A percentile compares a stretch with the other conserved stretches of the same genome.
Conservation (phyloP, 345 rosid genomes). For the Hibiscus mutabilis region DNA sequence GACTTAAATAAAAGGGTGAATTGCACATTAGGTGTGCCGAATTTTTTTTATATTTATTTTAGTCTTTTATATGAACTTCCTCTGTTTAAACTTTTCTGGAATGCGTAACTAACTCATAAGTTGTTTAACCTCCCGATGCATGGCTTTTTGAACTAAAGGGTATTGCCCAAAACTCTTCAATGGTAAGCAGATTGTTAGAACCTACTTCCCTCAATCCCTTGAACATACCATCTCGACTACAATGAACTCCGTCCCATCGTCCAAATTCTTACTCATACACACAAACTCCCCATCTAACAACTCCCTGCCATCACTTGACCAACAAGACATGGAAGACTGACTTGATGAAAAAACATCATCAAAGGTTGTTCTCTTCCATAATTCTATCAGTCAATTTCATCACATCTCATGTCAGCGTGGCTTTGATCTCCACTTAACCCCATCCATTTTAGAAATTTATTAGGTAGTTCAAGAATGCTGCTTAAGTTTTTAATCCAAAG, state of each 20-base stretch:
- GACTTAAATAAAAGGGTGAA: too few relatives aligned
- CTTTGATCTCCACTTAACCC: not conserved
- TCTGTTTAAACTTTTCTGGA: too few relatives aligned
- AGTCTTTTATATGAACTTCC: too few relatives aligned
- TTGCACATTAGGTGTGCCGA: too few relatives aligned
- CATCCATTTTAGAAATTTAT: not conserved
- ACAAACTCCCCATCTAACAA: not conserved
- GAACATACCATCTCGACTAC: not conserved
- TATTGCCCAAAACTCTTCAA: not conserved
- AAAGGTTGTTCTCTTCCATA: not conserved
- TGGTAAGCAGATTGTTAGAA: not conserved
- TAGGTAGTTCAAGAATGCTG: not conserved
- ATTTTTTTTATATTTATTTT: too few relatives aligned
- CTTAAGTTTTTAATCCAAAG: not conserved
- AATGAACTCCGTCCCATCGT: slow-evolving; percentile 1
- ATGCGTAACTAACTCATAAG: too few relatives aligned
- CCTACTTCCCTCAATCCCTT: not conserved
- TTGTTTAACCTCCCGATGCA: not conserved
- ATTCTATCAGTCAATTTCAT: slow-evolving; percentile 2
- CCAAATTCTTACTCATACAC: not conserved
- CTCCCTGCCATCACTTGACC: not conserved
- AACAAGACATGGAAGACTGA: not conserved
- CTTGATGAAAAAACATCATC: not conserved
- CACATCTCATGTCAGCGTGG: not conserved
- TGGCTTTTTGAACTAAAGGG: not conserved